These are phyloP conservation scores for Leucocoprinus leucothites DNA, from an alignment of 768 basidiomycete species.

Conservation along the genomic window DNA sequence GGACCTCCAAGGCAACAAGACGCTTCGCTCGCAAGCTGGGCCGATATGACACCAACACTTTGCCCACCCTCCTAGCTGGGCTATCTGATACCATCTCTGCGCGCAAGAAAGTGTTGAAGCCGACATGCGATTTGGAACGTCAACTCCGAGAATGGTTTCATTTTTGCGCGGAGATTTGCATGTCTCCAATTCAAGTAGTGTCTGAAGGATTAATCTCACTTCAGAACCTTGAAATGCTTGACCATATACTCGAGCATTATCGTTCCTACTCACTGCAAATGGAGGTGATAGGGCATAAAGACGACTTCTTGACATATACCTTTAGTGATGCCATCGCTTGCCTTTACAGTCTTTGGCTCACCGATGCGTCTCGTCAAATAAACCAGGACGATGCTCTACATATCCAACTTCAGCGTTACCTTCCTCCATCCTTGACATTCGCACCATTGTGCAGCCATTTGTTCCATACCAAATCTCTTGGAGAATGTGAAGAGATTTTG, in stretches of 20 bases:
- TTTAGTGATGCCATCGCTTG: neutral
- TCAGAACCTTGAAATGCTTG: neutral
- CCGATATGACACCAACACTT: neutral
- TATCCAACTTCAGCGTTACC: neutral
- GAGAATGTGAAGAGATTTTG: slow-evolving; percentile 15
- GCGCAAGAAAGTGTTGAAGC: neutral
- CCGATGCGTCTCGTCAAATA: neutral
- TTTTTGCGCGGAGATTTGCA: neutral
- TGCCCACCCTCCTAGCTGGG: neutral
- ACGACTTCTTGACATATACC: neutral
- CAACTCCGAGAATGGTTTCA: slow-evolving; percentile 11
- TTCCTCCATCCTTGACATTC: slow-evolving; percentile 15
- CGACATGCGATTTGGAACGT: neutral
- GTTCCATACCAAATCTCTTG: slow-evolving; percentile 7
- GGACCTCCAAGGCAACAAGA: slow-evolving; percentile 15
- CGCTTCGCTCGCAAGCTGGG: slow-evolving; percentile 9
- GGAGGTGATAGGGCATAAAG: neutral
- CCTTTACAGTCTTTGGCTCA: slow-evolving; percentile 9
- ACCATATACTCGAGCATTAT: neutral
- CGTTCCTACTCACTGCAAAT: neutral
- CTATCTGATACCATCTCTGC: neutral
- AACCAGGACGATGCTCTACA: neutral
- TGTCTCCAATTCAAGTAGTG: neutral
- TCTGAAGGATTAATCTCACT: neutral
- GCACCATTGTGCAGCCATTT: slow-evolving; percentile 6